Percentiles rank a stretch among this genome's conserved stretches.
Conservation (phyloP, 306 rosid species). For the Quercus parvula region DNA sequence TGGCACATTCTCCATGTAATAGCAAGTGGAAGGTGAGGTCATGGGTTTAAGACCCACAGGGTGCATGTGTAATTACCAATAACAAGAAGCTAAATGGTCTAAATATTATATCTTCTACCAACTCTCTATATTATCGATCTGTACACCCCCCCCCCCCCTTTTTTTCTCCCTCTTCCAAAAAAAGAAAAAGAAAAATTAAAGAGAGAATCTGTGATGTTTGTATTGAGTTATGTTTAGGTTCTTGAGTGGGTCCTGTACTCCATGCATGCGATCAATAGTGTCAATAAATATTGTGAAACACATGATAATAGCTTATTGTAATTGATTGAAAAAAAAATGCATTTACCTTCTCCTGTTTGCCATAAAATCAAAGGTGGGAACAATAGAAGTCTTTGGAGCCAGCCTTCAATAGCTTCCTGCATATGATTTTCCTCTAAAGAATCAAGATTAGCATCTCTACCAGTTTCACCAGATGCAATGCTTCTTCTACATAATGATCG, state of each 20-base stretch:
- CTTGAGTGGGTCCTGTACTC: neutral
- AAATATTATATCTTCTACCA: too few relatives aligned
- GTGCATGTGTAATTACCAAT: too few relatives aligned
- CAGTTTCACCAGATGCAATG: constrained; percentile 31
- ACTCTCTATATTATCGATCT: too few relatives aligned
- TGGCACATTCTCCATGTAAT: too few relatives aligned
- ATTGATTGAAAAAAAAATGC: neutral
- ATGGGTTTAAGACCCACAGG: too few relatives aligned
- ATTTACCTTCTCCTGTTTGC: constrained; percentile 76
- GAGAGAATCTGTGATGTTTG: neutral
- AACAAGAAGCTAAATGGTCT: too few relatives aligned
- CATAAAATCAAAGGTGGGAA: constrained; percentile 71
- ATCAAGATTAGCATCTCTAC: constrained; percentile 30
- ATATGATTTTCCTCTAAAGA: constrained; percentile 39
- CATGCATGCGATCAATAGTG: too few relatives aligned
- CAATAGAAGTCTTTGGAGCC: constrained; percentile 67
- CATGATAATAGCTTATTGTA: neutral
- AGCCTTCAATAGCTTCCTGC: constrained; percentile 49
- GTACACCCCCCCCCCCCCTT: neutral
- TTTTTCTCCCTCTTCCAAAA: neutral
- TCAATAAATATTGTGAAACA: neutral
- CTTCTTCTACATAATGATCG: constrained; percentile 40
- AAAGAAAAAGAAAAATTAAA: neutral
- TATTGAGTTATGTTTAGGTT: neutral
- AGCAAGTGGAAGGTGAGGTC: too few relatives aligned